These are phyloP conservation scores for Naganishia sp. DNA, from an alignment of 1,284 basidiomycete genomes.

Conservation along the genomic window DNA sequence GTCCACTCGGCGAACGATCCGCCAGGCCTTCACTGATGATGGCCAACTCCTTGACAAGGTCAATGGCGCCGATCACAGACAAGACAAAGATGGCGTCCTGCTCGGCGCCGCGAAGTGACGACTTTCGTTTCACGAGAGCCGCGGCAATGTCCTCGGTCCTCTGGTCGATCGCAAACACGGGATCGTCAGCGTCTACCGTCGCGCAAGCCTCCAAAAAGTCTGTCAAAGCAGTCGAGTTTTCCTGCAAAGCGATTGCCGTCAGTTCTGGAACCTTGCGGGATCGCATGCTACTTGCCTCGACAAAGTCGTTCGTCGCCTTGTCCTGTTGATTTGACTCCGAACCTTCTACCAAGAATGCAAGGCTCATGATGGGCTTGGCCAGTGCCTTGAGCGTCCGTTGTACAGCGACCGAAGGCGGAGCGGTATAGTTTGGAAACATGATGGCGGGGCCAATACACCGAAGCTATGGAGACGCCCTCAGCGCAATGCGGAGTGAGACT, in stretches of 20 bases:
- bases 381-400: constrained; percentile 27
- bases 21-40: constrained; percentile 8
- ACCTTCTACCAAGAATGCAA: constrained; percentile 28
- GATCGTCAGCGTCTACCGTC: background rate
- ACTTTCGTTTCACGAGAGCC: constrained; percentile 14
- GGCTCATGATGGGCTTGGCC: constrained; percentile 31
- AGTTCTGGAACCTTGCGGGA: background rate
- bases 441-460: constrained; percentile 29
- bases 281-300: background rate
- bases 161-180: constrained; percentile 18
- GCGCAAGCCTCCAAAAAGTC: constrained; percentile 20
- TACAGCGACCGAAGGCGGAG: constrained; percentile 11
- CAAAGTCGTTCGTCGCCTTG: constrained; percentile 19
- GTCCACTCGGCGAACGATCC: background rate
- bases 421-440: constrained; percentile 23
- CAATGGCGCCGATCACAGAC: constrained; percentile 13
- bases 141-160: constrained; percentile 21
- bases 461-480: constrained; percentile 1
- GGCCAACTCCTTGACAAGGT: constrained; percentile 15
- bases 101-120: constrained; percentile 2
- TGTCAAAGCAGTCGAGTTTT: constrained; percentile 15
- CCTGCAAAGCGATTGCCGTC: background rate
- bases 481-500: background rate
- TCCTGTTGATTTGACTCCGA: constrained; percentile 21
- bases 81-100: constrained; percentile 16